Base-by-base conservation (phyloP, 2,329 filamentous ascomycete species). In the Epichloe elymi region DNA sequence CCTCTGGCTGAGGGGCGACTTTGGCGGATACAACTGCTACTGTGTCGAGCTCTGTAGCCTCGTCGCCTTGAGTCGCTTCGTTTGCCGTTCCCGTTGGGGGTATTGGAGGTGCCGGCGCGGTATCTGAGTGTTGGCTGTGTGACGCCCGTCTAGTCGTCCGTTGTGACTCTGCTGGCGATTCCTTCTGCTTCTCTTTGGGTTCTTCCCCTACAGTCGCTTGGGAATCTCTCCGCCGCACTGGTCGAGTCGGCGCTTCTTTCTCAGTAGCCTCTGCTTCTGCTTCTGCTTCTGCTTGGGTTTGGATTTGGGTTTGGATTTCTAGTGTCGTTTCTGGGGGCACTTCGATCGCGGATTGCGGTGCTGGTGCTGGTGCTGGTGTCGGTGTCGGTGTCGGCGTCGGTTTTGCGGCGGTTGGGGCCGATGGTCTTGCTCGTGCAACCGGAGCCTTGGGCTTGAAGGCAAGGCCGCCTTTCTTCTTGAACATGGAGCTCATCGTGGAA, bases 361-460 rank as follows among this genome's bases (percentile, higher is more conserved):
- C 35, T 35, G 41, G 40, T 40, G 44, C 15, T 14, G 20, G 20
- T 20, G 20, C 3, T 5, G 23, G 23, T 26, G 23, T 0, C 1
- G 39, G 44, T 14, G 46, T 53, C 17, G 35, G 11, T 23, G 20
- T 44, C 17, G 47, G 38, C 23, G 49, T 41, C 23, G 52, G 43
- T 38, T 48, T 54, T 23, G 50, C 37, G 12, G 52, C 37, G 15
- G 41, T 51, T 35, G 53, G 17, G 17, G 40, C 46, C 7, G 57
- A 49, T 38, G 53, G 44, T 42, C 50, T 49, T 14, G 52, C 43
- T 61, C 82, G 78, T 56, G 74, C 71, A 36, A 68, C 64, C 35
- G 78, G 79, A 56, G 78, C 78, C 69, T 85, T 88, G 43, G 84
- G 84, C 64, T 85, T 85, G 70, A 88, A 87, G 69, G 73, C 73